Evolutionary conservation across 345 rosid species (phyloP).

Genomic region (Excoecaria agallocha): DNA sequence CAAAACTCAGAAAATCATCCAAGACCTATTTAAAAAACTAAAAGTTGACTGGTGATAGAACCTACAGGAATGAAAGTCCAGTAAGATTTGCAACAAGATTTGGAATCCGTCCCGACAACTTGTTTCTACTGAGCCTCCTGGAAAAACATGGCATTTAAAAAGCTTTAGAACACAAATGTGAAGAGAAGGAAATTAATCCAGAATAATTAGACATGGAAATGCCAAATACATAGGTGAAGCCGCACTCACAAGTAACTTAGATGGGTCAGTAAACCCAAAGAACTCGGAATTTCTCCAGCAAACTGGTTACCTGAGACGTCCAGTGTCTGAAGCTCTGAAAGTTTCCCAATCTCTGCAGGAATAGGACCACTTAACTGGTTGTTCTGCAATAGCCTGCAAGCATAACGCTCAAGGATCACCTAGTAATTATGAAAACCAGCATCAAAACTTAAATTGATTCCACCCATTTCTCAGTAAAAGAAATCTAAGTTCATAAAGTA

Average conservation of each 20-base stretch:
- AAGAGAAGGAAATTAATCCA: slow-evolving; percentile 7
- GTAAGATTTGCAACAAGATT: slow-evolving; percentile 69
- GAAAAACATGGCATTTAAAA: slow-evolving; percentile 27
- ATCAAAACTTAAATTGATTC: neutral
- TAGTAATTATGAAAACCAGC: neutral
- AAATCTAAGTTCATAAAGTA: neutral
- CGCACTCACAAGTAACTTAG: slow-evolving; percentile 87
- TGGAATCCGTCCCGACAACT: slow-evolving; percentile 77
- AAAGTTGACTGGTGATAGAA: slow-evolving; percentile 8
- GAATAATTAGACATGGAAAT: slow-evolving; percentile 7
- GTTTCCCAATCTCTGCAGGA: slow-evolving; percentile 69
- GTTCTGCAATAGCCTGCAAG: slow-evolving; percentile 62
- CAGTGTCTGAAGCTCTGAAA: slow-evolving; percentile 68
- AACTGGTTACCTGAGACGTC: slow-evolving; percentile 87
- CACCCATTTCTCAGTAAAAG: neutral
- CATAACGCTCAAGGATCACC: neutral
- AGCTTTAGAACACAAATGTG: slow-evolving; percentile 5
- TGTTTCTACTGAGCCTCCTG: slow-evolving; percentile 81
- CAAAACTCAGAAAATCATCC: neutral
- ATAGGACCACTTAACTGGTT: slow-evolving; percentile 62
- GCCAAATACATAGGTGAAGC: slow-evolving; percentile 18
- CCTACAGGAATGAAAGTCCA: slow-evolving; percentile 86
- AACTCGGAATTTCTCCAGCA: slow-evolving; percentile 70
- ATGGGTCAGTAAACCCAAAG: slow-evolving; percentile 65
- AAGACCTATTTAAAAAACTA: neutral